Evolutionary conservation across 345 rosid genomes (phyloP).

Genomic region (thale cress (Arabidopsis thaliana)): TAIR10.1 NC_003071.7:18109501-18110000

Average conservation of each 20-base stretch:
- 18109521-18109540: slow-evolving; percentile 61
- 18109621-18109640: slow-evolving; percentile 76
- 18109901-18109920: slow-evolving; percentile 41
- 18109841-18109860: slow-evolving; percentile 27
- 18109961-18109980: slow-evolving; percentile 52
- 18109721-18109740: slow-evolving; percentile 49
- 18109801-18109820: slow-evolving; percentile 41
- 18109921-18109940: slow-evolving; percentile 42
- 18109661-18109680: slow-evolving; percentile 28
- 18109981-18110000: slow-evolving; percentile 55
- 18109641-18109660: slow-evolving; percentile 47
- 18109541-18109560: slow-evolving; percentile 77
- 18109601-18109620: slow-evolving; percentile 94
- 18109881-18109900: slow-evolving; percentile 44
- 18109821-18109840: slow-evolving; percentile 32
- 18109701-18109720: slow-evolving; percentile 22
- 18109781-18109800: slow-evolving; percentile 32
- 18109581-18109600: slow-evolving; percentile 91
- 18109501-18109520: slow-evolving; percentile 81
- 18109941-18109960: slow-evolving; percentile 43
- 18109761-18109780: slow-evolving; percentile 46
- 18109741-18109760: slow-evolving; percentile 58
- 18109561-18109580: slow-evolving; percentile 89
- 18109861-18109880: slow-evolving; percentile 47
- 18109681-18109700: slow-evolving; percentile 45